phyloP scores from a whole-genome alignment of 768 basidiomycete species.

The Phanerochaete sordida region DNA sequence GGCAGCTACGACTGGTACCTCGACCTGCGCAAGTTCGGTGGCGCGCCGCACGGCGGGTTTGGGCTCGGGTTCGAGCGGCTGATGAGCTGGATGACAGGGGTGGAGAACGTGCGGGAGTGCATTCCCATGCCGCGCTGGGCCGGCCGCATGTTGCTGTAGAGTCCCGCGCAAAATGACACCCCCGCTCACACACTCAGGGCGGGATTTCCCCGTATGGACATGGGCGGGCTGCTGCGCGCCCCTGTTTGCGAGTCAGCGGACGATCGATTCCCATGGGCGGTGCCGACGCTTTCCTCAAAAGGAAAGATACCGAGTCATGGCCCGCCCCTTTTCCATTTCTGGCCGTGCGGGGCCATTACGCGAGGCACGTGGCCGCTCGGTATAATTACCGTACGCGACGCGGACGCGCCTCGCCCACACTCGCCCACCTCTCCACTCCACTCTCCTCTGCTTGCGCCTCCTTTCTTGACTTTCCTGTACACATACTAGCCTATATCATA shows the following conservation, averaged over 20 bases:
- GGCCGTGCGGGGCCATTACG: neutral
- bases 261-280: neutral
- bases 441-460: neutral
- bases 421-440: neutral
- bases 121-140: slow-evolving; percentile 90
- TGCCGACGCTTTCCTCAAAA: neutral
- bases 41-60: slow-evolving; percentile 91
- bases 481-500: neutral
- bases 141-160: slow-evolving; percentile 65
- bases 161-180: neutral
- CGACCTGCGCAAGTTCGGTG: slow-evolving; percentile 80
- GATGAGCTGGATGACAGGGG: slow-evolving; percentile 80
- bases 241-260: neutral
- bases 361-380: neutral
- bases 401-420: neutral
- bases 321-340: neutral
- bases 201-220: neutral
- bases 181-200: neutral
- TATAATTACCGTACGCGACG: slow-evolving; percentile 7
- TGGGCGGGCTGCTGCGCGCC: neutral
- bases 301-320: neutral
- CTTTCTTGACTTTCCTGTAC: neutral
- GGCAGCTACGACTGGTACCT: slow-evolving; percentile 66
- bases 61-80: slow-evolving; percentile 95
- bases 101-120: slow-evolving; percentile 91